These are phyloP conservation scores for Solidago caesia DNA, from an alignment of 129 eudicot species.

Conservation along the genomic window DNA sequence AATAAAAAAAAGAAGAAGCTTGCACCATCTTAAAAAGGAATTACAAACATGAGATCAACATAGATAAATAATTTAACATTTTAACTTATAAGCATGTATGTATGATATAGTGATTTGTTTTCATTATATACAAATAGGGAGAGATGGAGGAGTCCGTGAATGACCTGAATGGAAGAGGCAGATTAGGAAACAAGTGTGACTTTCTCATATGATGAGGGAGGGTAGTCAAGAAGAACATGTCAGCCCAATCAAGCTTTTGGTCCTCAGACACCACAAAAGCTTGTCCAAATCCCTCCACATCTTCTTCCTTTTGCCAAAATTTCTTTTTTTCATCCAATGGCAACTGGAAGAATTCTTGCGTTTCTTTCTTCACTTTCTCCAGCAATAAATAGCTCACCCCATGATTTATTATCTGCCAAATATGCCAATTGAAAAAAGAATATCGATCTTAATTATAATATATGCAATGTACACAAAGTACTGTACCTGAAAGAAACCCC, in stretches of 20 bases:
- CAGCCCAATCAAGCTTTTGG: slow-evolving; percentile 25
- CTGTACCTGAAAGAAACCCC: slow-evolving; percentile 48
- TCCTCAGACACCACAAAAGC: slow-evolving; percentile 1
- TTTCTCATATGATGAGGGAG: slow-evolving; percentile 2
- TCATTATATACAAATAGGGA: too few species aligned
- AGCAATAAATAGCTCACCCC: slow-evolving; percentile 4
- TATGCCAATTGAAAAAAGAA: not conserved
- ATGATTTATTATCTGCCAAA: slow-evolving; percentile 5
- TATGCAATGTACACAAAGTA: not conserved
- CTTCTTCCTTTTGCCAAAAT: not conserved
- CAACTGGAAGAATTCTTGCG: slow-evolving; percentile 12
- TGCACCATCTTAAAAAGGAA: too few species aligned
- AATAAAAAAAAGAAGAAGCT: too few species aligned
- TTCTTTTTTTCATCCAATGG: slow-evolving; percentile 6
- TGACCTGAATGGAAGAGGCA: slow-evolving; percentile 8
- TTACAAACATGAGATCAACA: too few species aligned
- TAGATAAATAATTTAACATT: too few species aligned
- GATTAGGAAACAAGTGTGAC: slow-evolving; percentile 13
- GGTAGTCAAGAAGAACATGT: slow-evolving; percentile 6
- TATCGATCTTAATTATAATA: not conserved
- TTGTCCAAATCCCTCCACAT: slow-evolving; percentile 10
- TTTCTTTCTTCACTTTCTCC: slow-evolving; percentile 5
- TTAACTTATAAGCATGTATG: too few species aligned
- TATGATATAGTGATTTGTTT: too few species aligned
- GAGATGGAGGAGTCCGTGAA: not conserved